These are phyloP conservation scores for Phytophthora niederhauseri DNA, from an alignment of 352 stramenopile genomes.

Conservation along the genomic window DNA sequence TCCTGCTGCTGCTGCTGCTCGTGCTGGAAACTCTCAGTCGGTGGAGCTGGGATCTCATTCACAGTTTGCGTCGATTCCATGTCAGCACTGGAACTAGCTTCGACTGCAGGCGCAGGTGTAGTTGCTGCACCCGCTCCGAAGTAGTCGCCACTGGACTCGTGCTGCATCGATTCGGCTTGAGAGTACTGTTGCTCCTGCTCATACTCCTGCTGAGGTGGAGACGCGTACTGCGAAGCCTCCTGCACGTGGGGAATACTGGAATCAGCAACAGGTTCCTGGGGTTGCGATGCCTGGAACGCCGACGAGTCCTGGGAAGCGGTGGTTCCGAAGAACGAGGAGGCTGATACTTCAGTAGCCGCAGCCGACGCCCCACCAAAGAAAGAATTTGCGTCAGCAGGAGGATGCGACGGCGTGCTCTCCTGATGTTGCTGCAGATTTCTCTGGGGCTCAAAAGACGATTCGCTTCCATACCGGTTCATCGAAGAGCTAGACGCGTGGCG, in stretches of 20 bases:
- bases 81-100: conserved; percentile 9
- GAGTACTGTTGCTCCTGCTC: conserved; percentile 12
- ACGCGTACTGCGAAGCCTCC: conserved; percentile 1
- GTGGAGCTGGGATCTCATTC: background rate
- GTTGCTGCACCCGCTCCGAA: conserved; percentile 9
- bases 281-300: conserved; percentile 14
- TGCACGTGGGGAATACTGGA: conserved; percentile 10
- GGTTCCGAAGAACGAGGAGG: conserved; percentile 43
- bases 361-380: conserved; percentile 32
- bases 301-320: conserved; percentile 26
- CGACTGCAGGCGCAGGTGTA: background rate
- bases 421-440: conserved; percentile 11
- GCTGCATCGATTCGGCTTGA: conserved; percentile 5
- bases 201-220: conserved; percentile 11
- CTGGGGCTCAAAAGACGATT: conserved; percentile 19
- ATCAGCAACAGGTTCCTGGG: conserved; percentile 7
- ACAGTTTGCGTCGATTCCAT: background rate
- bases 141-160: conserved; percentile 11
- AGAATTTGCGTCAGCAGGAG: conserved; percentile 24
- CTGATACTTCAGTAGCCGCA: conserved; percentile 15
- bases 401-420: conserved; percentile 2
- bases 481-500: conserved; percentile 33
- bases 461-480: conserved; percentile 27
- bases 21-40: conserved; percentile 15
- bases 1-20: conserved; percentile 3